phyloP scores from a whole-genome alignment of 2,329 filamentous ascomycete genomes.

The Botrytis hyacinthi region DNA sequence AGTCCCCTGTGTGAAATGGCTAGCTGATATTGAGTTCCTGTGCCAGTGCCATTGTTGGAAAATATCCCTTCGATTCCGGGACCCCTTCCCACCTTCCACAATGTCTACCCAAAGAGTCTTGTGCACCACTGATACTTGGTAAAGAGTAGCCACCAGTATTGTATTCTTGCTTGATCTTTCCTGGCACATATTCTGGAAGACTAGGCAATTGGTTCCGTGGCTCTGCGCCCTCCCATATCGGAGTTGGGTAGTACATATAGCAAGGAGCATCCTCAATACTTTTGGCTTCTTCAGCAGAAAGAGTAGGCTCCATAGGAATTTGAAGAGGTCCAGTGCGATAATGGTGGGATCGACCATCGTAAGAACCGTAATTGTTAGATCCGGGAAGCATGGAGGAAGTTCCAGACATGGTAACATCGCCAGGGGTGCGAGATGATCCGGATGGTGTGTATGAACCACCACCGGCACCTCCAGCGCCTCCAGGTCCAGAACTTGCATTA shows the following conservation, averaged over 20 bases:
- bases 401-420: constrained; percentile 36
- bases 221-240: constrained; percentile 36
- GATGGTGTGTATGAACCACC: constrained; percentile 35
- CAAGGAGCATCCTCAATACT: constrained; percentile 33
- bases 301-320: constrained; percentile 37
- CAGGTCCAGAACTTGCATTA: constrained; percentile 55
- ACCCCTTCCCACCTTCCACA: constrained; percentile 39
- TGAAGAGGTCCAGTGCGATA: constrained; percentile 33
- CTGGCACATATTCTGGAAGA: constrained; percentile 29
- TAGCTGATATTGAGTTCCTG: constrained; percentile 37
- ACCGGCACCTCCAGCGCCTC: constrained; percentile 42
- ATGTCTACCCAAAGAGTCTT: constrained; percentile 30
- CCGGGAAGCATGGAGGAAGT: constrained; percentile 33
- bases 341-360: constrained; percentile 34
- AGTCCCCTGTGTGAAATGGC: background rate
- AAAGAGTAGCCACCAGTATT: constrained; percentile 29
- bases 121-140: constrained; percentile 31
- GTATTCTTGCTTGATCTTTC: constrained; percentile 36
- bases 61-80: constrained; percentile 35
- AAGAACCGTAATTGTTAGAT: constrained; percentile 31
- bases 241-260: constrained; percentile 38
- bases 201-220: constrained; percentile 33
- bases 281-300: constrained; percentile 37
- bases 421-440: constrained; percentile 29
- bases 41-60: constrained; percentile 34